Base-by-base conservation (phyloP, 2,329 filamentous ascomycete genomes). In the Pseudogymnoascus sp. region DNA sequence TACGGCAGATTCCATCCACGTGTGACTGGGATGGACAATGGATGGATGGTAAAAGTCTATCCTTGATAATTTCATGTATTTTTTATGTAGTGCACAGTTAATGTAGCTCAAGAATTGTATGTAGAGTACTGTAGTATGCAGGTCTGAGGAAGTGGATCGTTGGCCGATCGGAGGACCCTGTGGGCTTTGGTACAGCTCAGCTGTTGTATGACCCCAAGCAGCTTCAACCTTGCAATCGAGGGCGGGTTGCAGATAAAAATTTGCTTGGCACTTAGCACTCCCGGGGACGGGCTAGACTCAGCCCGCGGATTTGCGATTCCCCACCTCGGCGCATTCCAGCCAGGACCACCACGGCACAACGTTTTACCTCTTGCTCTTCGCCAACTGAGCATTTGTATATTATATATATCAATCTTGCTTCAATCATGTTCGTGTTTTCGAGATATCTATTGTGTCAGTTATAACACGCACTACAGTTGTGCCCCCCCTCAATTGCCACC, bases 121-220 rank as follows among this genome's bases (percentile, higher is more conserved):
- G 45, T 52, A 52, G 45, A 52, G 45, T 21, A 21, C 21, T 21
- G 21, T 21, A 21, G 39, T 45, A 55, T 55, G 48, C 48, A 55
- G 48, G 48, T 55, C 48, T 55, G 29, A 33, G 48, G 48, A n/a
- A 55, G 48, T 55, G 48, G 48, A 33, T 55, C 29, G 29, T 55
- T 55, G 10, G 48, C 29, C 10, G 48, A 33, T 55, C 48, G 8
- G 12, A 31, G 29, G 29, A 33, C 48, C 48, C 48, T 31, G 9
- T 55, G 31, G 5, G 5, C 29, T 55, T 3, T 33, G 45, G 45
- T 15, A 27, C 40, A 45, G 40, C 40, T 45, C 21, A 45, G 36
- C n/a, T 39, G 1, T 39, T 39, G n/a, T 15, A 18, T 45, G 21
- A 12, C 2, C 4, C 21, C 40, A 5, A 5, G 42, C 42, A 48